Evolutionary conservation across 805 yeast species (phyloP).

Genomic region (Lipomyces chichibuensis): DNA sequence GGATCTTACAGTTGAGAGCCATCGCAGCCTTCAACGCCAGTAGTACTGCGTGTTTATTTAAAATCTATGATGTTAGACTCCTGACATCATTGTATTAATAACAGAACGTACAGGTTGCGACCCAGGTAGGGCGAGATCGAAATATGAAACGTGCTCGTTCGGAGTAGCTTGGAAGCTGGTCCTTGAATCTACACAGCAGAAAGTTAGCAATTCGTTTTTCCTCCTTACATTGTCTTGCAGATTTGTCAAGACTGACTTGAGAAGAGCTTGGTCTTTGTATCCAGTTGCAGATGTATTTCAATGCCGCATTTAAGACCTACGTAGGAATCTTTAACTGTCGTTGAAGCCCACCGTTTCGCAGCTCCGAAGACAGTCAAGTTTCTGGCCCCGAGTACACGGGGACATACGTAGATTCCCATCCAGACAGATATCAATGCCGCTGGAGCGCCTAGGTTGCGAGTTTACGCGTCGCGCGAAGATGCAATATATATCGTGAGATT

Average conservation of each 20-base stretch:
- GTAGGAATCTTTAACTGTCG: background rate
- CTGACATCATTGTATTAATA: background rate
- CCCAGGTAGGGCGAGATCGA: slow-evolving; percentile 89
- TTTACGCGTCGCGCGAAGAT: too few species aligned
- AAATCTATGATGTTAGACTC: slow-evolving; percentile 35
- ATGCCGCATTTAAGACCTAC: slow-evolving; percentile 72
- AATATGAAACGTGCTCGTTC: slow-evolving; percentile 71
- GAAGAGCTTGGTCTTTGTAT: slow-evolving; percentile 74
- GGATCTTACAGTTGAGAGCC: slow-evolving; percentile 65
- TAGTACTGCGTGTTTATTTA: slow-evolving; percentile 73
- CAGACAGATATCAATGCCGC: background rate
- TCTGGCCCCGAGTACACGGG: background rate
- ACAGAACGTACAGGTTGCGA: slow-evolving; percentile 64
- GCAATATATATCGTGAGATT: too few species aligned
- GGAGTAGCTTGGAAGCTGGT: slow-evolving; percentile 53
- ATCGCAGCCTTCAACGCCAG: slow-evolving; percentile 73
- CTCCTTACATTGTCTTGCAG: background rate
- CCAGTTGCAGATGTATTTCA: slow-evolving; percentile 90
- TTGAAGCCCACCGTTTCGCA: slow-evolving; percentile 9
- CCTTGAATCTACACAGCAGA: slow-evolving; percentile 44
- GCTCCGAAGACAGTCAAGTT: background rate
- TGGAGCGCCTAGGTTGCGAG: background rate
- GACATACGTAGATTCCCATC: background rate
- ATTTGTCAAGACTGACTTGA: slow-evolving; percentile 47
- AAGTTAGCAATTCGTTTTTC: slow-evolving; percentile 14